Base-by-base conservation (phyloP, 257 asterid genomes). In the Prunella vulgaris region DNA sequence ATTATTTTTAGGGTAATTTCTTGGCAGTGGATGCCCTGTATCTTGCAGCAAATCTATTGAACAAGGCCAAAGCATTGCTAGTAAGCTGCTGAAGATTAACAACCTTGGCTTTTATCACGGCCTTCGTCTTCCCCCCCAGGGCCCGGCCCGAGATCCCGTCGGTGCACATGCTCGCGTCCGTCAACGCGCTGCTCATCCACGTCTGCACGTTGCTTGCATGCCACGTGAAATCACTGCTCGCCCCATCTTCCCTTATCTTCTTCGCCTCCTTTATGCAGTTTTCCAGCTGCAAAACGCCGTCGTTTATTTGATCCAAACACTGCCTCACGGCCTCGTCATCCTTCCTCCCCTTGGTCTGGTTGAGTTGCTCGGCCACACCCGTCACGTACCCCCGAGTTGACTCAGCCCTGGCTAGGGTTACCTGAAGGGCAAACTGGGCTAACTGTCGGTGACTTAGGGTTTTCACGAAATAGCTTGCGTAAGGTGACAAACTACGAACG, bases 151-250 rank as follows among this genome's bases (percentile, higher is more conserved):
- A 79, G 14, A 92, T 71, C 60, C 95, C 91, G 14, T 92, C 88
- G 5, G 87, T 66, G 57, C 98, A 92, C 79, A 73, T 78, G 32
- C 61, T 81, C 0, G 86, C 85, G 42, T 86, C 92, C 3, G 94
- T 87, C 40, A 89, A 62, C 40, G 96, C 98, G 5, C 94, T 79
- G 74, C 96, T 92, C 81, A 87, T 84, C 98, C 98, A 89, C 0
- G 98, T 89, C 59, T 79, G 74, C 10, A 81, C 83, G 37, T 87
- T 87, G 74, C 86, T 84, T 3, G 82, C 82, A 49, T 79, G 86
- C 90, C 88, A 85, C 8, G 77, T 74, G 68, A 78, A 84, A 1
- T 80, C 74, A 15, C 56, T 69, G 1, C 54, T 74, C 13, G 6
- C 49, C 46, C 77, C 84, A 32, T 77, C 52, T 65, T 84, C 83